Conservation (phyloP, 192 early-diverging fungal genomes). For the Coemansia sp. region DNA sequence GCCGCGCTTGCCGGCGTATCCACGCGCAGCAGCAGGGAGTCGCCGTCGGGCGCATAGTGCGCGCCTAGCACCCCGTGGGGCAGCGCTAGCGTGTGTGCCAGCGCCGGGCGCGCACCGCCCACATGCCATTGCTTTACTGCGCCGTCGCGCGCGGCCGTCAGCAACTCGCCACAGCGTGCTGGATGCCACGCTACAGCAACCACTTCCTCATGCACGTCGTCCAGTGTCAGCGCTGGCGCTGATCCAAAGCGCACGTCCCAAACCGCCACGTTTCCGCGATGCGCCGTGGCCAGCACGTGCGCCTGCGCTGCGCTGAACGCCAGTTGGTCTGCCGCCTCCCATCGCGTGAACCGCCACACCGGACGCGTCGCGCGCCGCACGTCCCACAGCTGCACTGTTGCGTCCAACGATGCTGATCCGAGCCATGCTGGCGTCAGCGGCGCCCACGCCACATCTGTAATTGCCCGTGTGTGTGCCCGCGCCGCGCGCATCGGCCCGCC, state of each 20-base stretch:
- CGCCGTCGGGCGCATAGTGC: constrained; percentile 41
- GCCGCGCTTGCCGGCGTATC: constrained; percentile 17
- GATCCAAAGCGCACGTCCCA: constrained; percentile 52
- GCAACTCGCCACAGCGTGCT: constrained; percentile 11
- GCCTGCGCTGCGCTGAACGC: constrained; percentile 40
- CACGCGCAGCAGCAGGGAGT: constrained; percentile 32
- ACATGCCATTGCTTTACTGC: constrained; percentile 39
- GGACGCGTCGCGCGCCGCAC: constrained; percentile 44
- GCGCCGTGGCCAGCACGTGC: constrained; percentile 42
- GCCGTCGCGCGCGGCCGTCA: constrained; percentile 38
- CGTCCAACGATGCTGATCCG: constrained; percentile 47
- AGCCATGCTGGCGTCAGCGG: constrained; percentile 43
- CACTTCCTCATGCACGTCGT: constrained; percentile 45
- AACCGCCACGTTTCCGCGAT: constrained; percentile 42
- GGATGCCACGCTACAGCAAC: constrained; percentile 49
- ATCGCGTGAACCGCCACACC: constrained; percentile 47
- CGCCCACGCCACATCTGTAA: constrained; percentile 49
- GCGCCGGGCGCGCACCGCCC: constrained; percentile 6
- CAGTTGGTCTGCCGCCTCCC: constrained; percentile 43
- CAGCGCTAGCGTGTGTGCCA: constrained; percentile 26
- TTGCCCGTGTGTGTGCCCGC: constrained; percentile 43
- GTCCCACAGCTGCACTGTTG: constrained; percentile 52
- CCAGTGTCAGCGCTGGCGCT: constrained; percentile 28
- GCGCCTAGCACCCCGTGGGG: constrained; percentile 30
- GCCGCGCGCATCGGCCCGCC: constrained; percentile 34